phyloP scores from a whole-genome alignment of 306 rosid species.

The Calophaca sinica region DNA sequence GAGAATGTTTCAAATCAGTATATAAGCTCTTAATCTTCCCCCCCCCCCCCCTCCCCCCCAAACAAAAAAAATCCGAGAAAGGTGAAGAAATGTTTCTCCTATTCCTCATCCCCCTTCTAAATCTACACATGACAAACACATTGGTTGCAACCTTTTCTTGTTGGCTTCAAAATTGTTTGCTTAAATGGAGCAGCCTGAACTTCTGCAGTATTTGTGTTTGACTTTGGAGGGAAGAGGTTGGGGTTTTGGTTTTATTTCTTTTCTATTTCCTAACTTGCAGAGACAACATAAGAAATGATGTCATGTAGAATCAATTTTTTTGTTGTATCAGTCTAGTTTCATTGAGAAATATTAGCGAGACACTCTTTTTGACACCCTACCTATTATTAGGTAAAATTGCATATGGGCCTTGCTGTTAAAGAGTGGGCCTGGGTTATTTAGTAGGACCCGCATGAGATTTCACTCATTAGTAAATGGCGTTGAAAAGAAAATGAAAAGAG shows the following conservation, averaged over 20 bases:
- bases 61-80: neutral
- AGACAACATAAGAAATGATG: neutral
- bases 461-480: neutral
- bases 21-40: neutral
- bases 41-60: too few species aligned
- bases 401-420: neutral
- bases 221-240: neutral
- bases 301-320: slow-evolving; percentile 12
- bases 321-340: slow-evolving; percentile 3
- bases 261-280: slow-evolving; percentile 14
- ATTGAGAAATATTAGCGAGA: neutral
- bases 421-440: neutral
- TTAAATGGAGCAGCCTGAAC: slow-evolving; percentile 3
- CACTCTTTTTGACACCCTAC: neutral
- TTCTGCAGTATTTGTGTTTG: neutral
- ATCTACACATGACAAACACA: neutral
- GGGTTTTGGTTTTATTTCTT: neutral
- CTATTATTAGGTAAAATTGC: slow-evolving; percentile 2
- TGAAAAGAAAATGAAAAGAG: neutral
- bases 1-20: neutral
- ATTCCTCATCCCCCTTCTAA: too few species aligned
- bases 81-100: neutral
- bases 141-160: neutral
- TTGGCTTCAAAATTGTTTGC: slow-evolving; percentile 8
- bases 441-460: neutral